Evolutionary conservation across 805 yeast species (phyloP).

Genomic region (Saccharomycopsis malanga): DNA sequence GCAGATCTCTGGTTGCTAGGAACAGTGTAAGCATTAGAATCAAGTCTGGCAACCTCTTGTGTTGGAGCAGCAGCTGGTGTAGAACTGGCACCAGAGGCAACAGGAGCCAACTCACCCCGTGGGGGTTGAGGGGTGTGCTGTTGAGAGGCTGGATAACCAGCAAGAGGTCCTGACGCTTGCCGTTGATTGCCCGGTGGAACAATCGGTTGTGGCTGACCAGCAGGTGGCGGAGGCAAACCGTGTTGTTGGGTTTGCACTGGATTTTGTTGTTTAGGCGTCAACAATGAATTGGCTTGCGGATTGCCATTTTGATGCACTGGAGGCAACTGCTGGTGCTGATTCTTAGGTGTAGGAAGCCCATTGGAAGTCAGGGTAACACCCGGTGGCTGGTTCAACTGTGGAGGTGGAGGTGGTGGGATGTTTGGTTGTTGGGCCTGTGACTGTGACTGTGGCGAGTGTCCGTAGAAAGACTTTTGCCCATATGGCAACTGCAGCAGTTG

Average conservation of each 20-base stretch:
- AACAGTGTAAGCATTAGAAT: conserved; percentile 24
- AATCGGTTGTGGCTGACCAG: neutral
- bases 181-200: conserved; percentile 1
- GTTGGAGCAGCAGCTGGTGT: conserved; percentile 4
- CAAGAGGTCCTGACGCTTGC: neutral
- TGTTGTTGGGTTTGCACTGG: too few species aligned
- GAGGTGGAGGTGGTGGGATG: conserved; percentile 16
- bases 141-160: neutral
- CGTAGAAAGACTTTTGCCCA: conserved; percentile 15
- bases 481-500: conserved; percentile 14
- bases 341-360: conserved; percentile 22
- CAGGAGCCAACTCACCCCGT: conserved; percentile 11
- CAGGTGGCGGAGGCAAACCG: conserved; percentile 11
- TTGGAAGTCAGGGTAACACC: conserved; percentile 20
- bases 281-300: conserved; percentile 4
- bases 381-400: conserved; percentile 9
- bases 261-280: neutral
- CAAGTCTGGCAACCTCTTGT: conserved; percentile 13
- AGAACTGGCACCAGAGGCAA: conserved; percentile 16
- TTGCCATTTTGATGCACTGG: conserved; percentile 10
- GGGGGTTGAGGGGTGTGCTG: conserved; percentile 15
- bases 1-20: conserved; percentile 34
- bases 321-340: conserved; percentile 16
- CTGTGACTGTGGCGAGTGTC: conserved; percentile 8
- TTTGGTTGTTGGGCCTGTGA: conserved; percentile 21